These are phyloP conservation scores for Kwoniella bestiolae DNA, from an alignment of 768 basidiomycete species.

Conservation along the genomic window DNA sequence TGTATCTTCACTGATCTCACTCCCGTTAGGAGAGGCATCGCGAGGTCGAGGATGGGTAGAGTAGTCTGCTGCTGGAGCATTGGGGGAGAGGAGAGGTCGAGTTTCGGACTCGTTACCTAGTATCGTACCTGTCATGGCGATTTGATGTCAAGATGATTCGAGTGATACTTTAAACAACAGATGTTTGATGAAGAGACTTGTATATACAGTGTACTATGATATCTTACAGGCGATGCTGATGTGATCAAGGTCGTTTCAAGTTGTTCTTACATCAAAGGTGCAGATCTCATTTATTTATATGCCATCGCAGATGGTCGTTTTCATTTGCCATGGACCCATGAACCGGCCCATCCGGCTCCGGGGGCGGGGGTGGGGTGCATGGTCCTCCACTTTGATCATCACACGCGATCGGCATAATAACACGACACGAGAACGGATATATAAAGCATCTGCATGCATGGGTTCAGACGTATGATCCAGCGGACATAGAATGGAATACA, in stretches of 20 bases:
- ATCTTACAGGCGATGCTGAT: no score
- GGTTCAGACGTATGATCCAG: background rate
- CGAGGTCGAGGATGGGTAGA: background rate
- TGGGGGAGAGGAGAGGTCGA: conserved; percentile 5
- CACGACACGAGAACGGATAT: background rate
- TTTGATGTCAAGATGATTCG: background rate
- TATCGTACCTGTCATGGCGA: conserved; percentile 15
- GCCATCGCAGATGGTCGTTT: no score
- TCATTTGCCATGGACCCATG: background rate
- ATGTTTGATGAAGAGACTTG: no score
- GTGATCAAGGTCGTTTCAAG: no score
- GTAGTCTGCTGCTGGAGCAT: conserved; percentile 1
- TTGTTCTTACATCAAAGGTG: no score
- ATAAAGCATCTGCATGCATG: background rate
- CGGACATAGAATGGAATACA: background rate
- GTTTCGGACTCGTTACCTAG: conserved; percentile 22
- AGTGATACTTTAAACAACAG: no score
- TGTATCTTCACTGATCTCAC: background rate
- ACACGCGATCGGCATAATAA: background rate
- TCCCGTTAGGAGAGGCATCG: background rate
- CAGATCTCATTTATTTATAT: no score
- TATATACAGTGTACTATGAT: background rate
- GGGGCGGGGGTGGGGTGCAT: background rate
- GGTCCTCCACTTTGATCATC: background rate
- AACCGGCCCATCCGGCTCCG: background rate